Evolutionary conservation across 306 rosid genomes (phyloP).

Genomic region (Cicer cuneatum): DNA sequence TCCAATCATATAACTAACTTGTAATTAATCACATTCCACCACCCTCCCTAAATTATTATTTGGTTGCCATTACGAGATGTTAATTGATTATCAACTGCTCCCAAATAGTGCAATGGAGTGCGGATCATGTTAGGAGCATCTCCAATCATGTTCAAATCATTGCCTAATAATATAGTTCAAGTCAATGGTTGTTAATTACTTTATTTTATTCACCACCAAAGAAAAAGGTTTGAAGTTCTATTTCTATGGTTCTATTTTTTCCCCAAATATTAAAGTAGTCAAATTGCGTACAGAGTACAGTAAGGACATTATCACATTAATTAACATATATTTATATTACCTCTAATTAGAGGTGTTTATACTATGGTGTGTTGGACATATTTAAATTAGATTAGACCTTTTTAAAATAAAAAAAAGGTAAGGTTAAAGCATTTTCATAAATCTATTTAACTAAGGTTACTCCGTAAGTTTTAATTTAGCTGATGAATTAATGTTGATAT

Average conservation of each 20-base stretch:
- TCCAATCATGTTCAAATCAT: conserved; percentile 41
- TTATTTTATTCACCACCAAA: conserved; percentile 34
- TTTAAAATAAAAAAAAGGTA: too few relatives aligned
- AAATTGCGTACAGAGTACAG: not conserved
- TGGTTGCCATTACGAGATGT: conserved; percentile 28
- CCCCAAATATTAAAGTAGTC: not conserved
- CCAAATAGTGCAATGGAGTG: conserved; percentile 49
- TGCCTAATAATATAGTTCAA: conserved; percentile 22
- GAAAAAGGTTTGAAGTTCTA: not conserved
- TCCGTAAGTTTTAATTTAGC: too few relatives aligned
- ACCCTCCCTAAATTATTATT: conserved; percentile 6
- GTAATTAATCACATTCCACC: conserved; percentile 26
- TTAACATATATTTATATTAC: too few relatives aligned
- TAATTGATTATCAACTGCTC: conserved; percentile 34
- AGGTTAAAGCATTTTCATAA: too few relatives aligned
- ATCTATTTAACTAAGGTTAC: too few relatives aligned
- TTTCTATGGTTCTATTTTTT: conserved; percentile 1
- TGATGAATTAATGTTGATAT: too few relatives aligned
- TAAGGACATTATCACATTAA: not conserved
- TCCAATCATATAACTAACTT: conserved; percentile 15
- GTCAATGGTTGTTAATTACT: conserved; percentile 42
- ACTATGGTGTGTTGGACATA: too few relatives aligned
- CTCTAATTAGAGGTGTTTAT: too few relatives aligned
- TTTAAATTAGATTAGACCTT: too few relatives aligned
- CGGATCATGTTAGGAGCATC: conserved; percentile 50